phyloP scores from a whole-genome alignment of 2,329 filamentous ascomycete genomes.

The Fusarium fujikuroi region DNA sequence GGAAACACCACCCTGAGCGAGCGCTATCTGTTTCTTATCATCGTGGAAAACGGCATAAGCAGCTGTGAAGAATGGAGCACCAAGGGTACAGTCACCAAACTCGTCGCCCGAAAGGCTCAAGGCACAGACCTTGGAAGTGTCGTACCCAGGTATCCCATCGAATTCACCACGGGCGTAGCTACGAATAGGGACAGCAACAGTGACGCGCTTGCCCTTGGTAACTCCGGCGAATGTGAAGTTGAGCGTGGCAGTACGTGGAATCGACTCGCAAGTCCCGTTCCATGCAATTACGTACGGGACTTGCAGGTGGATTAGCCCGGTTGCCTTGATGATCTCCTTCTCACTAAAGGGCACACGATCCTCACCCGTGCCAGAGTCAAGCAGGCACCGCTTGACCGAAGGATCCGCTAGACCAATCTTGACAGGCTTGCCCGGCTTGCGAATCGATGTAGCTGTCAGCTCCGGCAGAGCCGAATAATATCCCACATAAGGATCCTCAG shows the following conservation, averaged over 20 bases:
- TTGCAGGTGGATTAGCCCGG: neutral
- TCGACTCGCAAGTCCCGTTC: neutral
- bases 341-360: neutral
- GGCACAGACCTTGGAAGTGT: neutral
- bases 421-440: neutral
- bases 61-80: neutral
- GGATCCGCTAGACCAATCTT: neutral
- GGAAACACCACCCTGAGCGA: neutral
- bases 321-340: neutral
- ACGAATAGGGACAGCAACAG: neutral
- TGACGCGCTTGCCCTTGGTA: neutral
- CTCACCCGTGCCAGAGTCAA: neutral
- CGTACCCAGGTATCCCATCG: neutral
- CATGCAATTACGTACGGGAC: neutral
- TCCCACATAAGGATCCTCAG: neutral
- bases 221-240: neutral
- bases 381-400: neutral
- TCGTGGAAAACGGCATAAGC: neutral
- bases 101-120: neutral
- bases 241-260: accelerated
- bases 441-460: neutral
- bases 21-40: neutral
- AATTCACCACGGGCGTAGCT: neutral
- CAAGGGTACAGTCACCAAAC: neutral
- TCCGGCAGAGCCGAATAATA: neutral